Percentiles rank a stretch among this genome's conserved stretches.
phyloP scores from a whole-genome alignment of 1,284 basidiomycete genomes.

The Ganoderma resinaceum region DNA sequence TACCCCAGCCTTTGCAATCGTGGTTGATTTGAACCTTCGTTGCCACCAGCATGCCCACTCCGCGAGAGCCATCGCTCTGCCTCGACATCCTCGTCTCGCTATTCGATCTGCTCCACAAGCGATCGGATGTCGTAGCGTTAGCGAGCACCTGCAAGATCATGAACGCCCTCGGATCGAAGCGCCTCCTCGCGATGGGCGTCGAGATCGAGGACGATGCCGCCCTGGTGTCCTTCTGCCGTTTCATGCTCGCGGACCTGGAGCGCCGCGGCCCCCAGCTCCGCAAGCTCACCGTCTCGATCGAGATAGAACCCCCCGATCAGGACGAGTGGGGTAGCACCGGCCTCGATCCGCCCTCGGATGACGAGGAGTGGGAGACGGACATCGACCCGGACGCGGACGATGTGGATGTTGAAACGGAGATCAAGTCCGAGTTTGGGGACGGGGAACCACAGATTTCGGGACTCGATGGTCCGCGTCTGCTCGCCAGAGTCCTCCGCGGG shows the following conservation, averaged over 20 bases:
- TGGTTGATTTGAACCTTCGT: not conserved
- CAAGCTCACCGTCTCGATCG: not conserved
- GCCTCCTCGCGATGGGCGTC: not conserved
- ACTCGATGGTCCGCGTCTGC: too few species aligned
- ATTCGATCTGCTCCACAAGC: not conserved
- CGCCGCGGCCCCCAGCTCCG: not conserved
- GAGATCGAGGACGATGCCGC: not conserved
- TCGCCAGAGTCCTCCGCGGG: not conserved
- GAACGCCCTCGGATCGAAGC: not conserved
- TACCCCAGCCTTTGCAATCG: not conserved
- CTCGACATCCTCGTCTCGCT: not conserved
- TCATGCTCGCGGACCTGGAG: not conserved
- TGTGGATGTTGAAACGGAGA: too few species aligned
- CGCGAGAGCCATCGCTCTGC: not conserved
- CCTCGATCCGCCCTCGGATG: not conserved
- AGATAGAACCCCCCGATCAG: not conserved
- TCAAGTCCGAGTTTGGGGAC: not conserved
- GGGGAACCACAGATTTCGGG: too few species aligned
- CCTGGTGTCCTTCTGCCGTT: not conserved
- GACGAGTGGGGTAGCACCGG: not conserved
- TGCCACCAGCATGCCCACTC: not conserved
- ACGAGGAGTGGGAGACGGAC: not conserved
- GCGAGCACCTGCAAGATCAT: not conserved
- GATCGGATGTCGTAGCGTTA: not conserved
- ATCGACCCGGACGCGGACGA: not conserved